Conservation (phyloP, 192 early-diverging fungal species). For the Entomortierella beljakovae region DNA sequence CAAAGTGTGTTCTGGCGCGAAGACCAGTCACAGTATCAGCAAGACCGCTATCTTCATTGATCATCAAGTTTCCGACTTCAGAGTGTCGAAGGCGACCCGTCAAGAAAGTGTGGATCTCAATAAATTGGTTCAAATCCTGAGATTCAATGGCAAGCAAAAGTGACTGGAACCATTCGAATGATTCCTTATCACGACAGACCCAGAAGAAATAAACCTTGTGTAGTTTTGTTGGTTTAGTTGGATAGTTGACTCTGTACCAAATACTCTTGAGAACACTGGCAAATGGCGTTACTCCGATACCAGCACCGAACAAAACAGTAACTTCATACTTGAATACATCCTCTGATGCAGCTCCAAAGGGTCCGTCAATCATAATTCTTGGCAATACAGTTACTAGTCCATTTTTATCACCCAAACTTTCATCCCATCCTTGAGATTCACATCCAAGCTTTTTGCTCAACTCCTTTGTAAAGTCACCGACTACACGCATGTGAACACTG, state of each 20-base stretch:
- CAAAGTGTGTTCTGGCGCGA: constrained; percentile 56
- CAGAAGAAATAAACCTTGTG: constrained; percentile 85
- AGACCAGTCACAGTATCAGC: constrained; percentile 63
- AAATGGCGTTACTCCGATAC: constrained; percentile 85
- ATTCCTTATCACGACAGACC: constrained; percentile 77
- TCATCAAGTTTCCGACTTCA: constrained; percentile 70
- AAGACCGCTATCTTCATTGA: constrained; percentile 62
- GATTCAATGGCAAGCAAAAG: constrained; percentile 74
- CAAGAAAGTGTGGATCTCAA: constrained; percentile 76
- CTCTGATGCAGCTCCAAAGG: constrained; percentile 77
- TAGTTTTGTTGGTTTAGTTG: constrained; percentile 61
- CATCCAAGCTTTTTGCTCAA: constrained; percentile 76
- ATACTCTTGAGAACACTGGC: constrained; percentile 80
- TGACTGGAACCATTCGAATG: constrained; percentile 89
- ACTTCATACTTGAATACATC: constrained; percentile 82
- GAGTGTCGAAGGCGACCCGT: constrained; percentile 74
- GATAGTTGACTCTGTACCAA: constrained; percentile 73
- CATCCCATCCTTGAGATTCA: constrained; percentile 57
- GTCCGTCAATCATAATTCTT: constrained; percentile 75
- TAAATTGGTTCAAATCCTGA: constrained; percentile 67
- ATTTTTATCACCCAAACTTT: constrained; percentile 49
- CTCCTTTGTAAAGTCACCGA: constrained; percentile 78
- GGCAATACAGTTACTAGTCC: constrained; percentile 59
- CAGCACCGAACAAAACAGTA: constrained; percentile 78
- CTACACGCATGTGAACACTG: constrained; percentile 81